Conservation (phyloP, 2,329 filamentous ascomycete species). For the Aspergillus versicolor region DNA sequence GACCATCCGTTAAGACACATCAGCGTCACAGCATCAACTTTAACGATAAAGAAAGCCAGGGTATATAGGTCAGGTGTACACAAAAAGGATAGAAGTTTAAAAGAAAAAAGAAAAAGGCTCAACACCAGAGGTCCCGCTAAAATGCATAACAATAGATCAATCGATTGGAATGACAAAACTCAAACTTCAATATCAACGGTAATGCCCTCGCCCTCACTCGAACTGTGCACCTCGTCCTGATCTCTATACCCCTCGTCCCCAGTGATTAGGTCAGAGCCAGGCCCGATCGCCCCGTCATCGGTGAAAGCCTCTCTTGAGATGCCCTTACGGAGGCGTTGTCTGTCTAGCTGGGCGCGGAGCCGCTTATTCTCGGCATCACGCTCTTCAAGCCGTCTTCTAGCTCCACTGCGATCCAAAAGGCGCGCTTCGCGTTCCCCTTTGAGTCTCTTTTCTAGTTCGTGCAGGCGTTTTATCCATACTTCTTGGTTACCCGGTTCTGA, state of each 20-base stretch:
- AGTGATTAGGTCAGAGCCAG: conserved; percentile 7
- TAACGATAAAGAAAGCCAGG: neutral
- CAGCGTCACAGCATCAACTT: neutral
- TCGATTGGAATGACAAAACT: neutral
- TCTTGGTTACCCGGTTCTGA: conserved; percentile 56
- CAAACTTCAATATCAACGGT: conserved; percentile 40
- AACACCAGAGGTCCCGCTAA: neutral
- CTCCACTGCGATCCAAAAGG: conserved; percentile 78
- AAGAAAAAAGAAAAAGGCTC: neutral
- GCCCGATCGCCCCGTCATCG: conserved; percentile 19
- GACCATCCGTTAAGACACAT: neutral
- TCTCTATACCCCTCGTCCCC: conserved; percentile 15
- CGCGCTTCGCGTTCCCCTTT: conserved; percentile 88
- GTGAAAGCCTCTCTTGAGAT: conserved; percentile 22
- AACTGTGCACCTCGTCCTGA: conserved; percentile 33
- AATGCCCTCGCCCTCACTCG: conserved; percentile 39
- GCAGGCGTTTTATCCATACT: conserved; percentile 79
- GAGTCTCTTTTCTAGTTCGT: conserved; percentile 83
- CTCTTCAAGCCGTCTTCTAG: conserved; percentile 75
- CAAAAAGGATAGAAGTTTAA: neutral
- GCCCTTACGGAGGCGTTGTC: conserved; percentile 49
- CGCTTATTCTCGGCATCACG: conserved; percentile 72
- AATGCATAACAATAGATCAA: conserved; percentile 8
- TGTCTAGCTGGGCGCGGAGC: conserved; percentile 63
- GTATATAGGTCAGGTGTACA: conserved; percentile 3